A percentile compares a stretch with the other conserved stretches of the same genome.
phyloP scores from a whole-genome alignment of 2,329 filamentous ascomycete genomes.

The Fusarium newnesense region DNA sequence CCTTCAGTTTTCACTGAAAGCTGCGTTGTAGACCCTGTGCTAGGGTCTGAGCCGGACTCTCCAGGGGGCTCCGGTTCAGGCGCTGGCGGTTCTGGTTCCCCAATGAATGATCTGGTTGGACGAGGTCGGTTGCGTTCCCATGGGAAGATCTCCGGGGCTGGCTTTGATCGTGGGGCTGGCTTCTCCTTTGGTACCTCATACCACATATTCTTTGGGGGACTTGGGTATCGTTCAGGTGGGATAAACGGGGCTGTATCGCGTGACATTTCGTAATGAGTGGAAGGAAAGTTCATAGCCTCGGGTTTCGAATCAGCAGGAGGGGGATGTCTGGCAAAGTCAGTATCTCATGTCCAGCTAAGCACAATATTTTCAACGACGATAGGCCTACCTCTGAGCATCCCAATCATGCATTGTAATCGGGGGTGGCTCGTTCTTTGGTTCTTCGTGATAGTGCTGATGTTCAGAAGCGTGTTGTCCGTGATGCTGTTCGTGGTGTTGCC shows the following conservation, averaged over 20 bases:
- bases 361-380: background rate
- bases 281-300: slow-evolving; percentile 86
- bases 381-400: slow-evolving; percentile 64
- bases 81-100: slow-evolving; percentile 29
- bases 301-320: slow-evolving; percentile 76
- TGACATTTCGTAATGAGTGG: slow-evolving; percentile 84
- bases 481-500: slow-evolving; percentile 43
- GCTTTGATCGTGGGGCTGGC: slow-evolving; percentile 64
- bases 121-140: slow-evolving; percentile 81
- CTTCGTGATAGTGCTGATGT: slow-evolving; percentile 27
- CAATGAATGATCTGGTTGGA: slow-evolving; percentile 70
- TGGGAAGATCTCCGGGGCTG: slow-evolving; percentile 81
- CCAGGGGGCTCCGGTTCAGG: slow-evolving; percentile 1
- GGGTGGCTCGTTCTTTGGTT: slow-evolving; percentile 39
- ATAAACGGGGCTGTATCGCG: slow-evolving; percentile 79
- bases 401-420: slow-evolving; percentile 53
- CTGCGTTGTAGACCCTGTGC: background rate
- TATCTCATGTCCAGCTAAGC: background rate
- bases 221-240: slow-evolving; percentile 80
- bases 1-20: slow-evolving; percentile 29
- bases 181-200: slow-evolving; percentile 79
- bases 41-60: background rate
- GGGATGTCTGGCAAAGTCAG: slow-evolving; percentile 61
- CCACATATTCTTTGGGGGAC: slow-evolving; percentile 88
- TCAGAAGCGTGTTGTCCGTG: background rate